phyloP scores from a whole-genome alignment of 306 rosid genomes.

The Vicia faba region DNA sequence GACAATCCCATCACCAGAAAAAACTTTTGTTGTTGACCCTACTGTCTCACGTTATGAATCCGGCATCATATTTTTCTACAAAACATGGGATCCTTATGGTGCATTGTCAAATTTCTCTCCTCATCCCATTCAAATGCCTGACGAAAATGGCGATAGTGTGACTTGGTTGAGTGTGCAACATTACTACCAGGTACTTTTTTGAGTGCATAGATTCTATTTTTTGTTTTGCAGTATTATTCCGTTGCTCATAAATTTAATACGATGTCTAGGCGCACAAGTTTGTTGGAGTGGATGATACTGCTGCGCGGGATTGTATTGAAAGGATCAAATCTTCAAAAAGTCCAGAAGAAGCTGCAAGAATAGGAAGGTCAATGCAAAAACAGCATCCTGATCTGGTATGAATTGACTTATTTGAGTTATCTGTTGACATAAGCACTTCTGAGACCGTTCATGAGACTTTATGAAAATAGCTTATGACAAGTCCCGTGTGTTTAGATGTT shows the following conservation, averaged over 20 bases:
- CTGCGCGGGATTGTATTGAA: too few relatives aligned
- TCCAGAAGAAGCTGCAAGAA: slow-evolving; percentile 90
- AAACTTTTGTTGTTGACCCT: slow-evolving; percentile 80
- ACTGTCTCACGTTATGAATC: slow-evolving; percentile 70
- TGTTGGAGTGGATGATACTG: too few relatives aligned
- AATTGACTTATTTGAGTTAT: too few relatives aligned
- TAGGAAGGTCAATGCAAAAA: slow-evolving; percentile 85
- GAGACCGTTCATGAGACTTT: too few relatives aligned
- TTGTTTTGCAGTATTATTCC: too few relatives aligned
- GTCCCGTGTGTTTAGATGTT: too few relatives aligned
- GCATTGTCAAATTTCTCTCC: slow-evolving; percentile 46
- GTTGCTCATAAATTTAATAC: too few relatives aligned
- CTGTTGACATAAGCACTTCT: not conserved
- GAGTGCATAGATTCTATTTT: not conserved
- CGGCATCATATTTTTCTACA: slow-evolving; percentile 76
- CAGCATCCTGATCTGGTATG: slow-evolving; percentile 67
- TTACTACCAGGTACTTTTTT: slow-evolving; percentile 77
- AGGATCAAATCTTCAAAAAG: slow-evolving; percentile 70
- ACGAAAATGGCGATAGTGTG: slow-evolving; percentile 58
- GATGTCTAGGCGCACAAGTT: too few relatives aligned
- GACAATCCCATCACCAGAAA: slow-evolving; percentile 77
- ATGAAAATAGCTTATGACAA: too few relatives aligned
- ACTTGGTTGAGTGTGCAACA: slow-evolving; percentile 90
- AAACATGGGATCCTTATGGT: slow-evolving; percentile 93
- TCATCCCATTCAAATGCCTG: slow-evolving; percentile 73